Evolutionary conservation across 495 filamentous ascomycete species (phyloP).

Genomic region (Aspergillus baeticus): DNA sequence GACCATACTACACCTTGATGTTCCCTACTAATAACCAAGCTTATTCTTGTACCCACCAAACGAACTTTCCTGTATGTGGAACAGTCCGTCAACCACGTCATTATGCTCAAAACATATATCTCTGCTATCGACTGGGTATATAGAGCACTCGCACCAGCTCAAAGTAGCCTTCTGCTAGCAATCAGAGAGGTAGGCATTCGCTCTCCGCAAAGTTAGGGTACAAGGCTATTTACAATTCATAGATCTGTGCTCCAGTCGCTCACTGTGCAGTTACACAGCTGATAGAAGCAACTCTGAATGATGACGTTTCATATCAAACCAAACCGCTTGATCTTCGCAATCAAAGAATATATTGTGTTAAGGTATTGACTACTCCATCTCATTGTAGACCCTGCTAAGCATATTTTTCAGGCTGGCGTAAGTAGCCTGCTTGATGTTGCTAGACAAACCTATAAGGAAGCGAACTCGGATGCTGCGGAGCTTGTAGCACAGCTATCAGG

Average conservation of each 20-base stretch:
- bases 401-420: constrained; percentile 61
- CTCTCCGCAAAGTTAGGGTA: not conserved
- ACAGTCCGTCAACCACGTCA: constrained; percentile 80
- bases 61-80: constrained; percentile 65
- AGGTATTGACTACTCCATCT: constrained; percentile 44
- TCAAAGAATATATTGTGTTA: constrained; percentile 90
- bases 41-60: constrained; percentile 66
- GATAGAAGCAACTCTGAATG: constrained; percentile 74
- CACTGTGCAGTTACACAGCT: constrained; percentile 57
- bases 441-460: constrained; percentile 82
- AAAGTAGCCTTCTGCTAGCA: constrained; percentile 61
- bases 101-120: constrained; percentile 82
- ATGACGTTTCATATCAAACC: constrained; percentile 74
- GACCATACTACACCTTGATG: constrained; percentile 4
- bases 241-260: constrained; percentile 64
- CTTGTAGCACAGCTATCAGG: constrained; percentile 65
- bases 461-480: constrained; percentile 70
- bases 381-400: not conserved
- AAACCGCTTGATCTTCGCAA: constrained; percentile 84
- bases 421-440: constrained; percentile 87
- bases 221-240: constrained; percentile 6
- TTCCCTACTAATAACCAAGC: constrained; percentile 43
- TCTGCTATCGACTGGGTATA: constrained; percentile 64
- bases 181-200: constrained; percentile 55
- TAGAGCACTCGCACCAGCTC: constrained; percentile 63